Base-by-base conservation (phyloP, 805 yeast genomes). In the Starmerella riodocensis region DNA sequence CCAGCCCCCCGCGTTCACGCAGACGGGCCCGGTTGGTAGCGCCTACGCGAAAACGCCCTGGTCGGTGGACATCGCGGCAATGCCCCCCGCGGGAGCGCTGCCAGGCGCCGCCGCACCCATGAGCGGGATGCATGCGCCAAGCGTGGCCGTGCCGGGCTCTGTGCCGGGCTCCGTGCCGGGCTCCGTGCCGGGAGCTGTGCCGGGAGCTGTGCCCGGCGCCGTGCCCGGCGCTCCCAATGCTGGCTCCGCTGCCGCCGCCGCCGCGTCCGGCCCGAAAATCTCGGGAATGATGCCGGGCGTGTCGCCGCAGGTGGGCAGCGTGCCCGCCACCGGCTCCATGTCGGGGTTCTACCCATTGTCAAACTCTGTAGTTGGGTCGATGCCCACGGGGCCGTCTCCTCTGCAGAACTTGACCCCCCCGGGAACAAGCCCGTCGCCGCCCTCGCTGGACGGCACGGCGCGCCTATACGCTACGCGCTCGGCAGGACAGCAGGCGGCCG, bases 381-480 rank as follows among this genome's bases (percentile, higher is more conserved):
- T 35, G 29, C 38, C 38, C 9, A 13, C 33, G 12, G 26, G 16
- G 26, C 19, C 37, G 21, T 22, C 25, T 6, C 34, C 44, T 21
- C 9, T 36, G 41, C 39, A 29, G 26, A 37, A 36, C 29, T n/a
- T 27, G 21, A 49, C 41, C 39, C 49, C 32, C 6, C 39, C 35
- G 16, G 41, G 29, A 6, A 25, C 47, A n/a, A 32, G 39, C 26
- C 39, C 47, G 25, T 31, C 49, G 23, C 40, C 46, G 16, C 37
- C 41, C n/a, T 28, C 41, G 20, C 20, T 25, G 16, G 32, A 30
- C 24, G 46, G 35, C 19, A 17, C 39, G n/a, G 22, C 36, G 26
- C 37, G 44, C 3, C 32, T 33, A 32, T 39, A 29, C 29, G 23
- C 4, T 18, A 27, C 32, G 16, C 40, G 32, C 23, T 23, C 29